phyloP scores from a whole-genome alignment of 192 early-diverging fungal species.

The Chytriomyces confervae region DNA sequence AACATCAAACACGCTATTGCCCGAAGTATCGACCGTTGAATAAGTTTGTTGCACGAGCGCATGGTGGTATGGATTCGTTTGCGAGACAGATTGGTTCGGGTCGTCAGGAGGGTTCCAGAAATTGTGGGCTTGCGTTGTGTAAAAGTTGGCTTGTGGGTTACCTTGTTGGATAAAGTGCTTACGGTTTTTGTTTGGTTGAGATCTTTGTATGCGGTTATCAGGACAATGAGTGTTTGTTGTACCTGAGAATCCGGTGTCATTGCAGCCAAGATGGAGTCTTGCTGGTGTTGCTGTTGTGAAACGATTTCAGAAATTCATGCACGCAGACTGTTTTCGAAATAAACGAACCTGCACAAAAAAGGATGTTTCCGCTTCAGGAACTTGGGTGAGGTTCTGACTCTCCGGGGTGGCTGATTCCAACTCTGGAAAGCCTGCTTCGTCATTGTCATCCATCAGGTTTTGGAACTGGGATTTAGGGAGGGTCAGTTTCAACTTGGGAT shows the following conservation, averaged over 20 bases:
- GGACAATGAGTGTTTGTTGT: neutral
- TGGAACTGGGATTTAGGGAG: slow-evolving; percentile 24
- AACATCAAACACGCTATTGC: neutral
- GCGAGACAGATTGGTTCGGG: neutral
- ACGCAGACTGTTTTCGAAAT: neutral
- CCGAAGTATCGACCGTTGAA: neutral
- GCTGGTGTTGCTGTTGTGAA: neutral
- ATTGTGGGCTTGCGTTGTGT: neutral
- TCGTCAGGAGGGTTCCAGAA: neutral
- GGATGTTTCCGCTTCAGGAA: neutral
- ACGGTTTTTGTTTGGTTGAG: neutral
- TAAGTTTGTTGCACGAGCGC: neutral
- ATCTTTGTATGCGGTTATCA: neutral
- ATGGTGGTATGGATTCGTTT: neutral
- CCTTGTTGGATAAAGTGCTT: neutral
- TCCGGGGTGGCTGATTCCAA: slow-evolving; percentile 15
- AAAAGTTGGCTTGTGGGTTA: neutral
- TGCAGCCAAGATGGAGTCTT: neutral
- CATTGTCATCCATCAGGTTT: slow-evolving; percentile 40
- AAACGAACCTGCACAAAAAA: neutral
- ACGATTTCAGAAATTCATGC: neutral
- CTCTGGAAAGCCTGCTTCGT: slow-evolving; percentile 36
- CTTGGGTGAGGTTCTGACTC: neutral
- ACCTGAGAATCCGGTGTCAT: slow-evolving; percentile 14
- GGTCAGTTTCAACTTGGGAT: neutral